A percentile compares a stretch with the other conserved stretches of the same genome.
Conservation (phyloP, 2,329 filamentous ascomycete species). For the Pseudocercospora fijiensis region DNA sequence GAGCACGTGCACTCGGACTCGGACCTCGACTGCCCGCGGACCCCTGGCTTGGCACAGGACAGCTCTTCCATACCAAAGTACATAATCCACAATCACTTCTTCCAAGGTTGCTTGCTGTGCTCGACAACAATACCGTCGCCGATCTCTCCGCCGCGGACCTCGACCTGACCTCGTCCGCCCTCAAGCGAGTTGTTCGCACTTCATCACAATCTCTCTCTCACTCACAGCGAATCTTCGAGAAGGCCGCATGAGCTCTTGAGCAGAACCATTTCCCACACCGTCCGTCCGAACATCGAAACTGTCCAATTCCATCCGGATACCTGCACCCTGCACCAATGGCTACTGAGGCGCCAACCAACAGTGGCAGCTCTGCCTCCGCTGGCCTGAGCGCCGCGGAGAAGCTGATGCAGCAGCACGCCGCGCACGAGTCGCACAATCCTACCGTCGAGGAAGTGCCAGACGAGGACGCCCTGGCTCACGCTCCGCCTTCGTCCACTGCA, state of each 20-base stretch:
- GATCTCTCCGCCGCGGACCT: not conserved
- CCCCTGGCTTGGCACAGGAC: not conserved
- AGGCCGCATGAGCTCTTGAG: conserved; percentile 18
- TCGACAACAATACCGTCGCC: not conserved
- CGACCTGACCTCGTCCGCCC: not conserved
- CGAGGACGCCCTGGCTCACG: conserved; percentile 67
- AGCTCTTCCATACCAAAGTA: not conserved
- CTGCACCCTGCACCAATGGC: conserved; percentile 32
- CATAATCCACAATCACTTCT: not conserved
- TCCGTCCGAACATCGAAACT: conserved; percentile 20
- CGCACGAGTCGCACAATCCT: conserved; percentile 54
- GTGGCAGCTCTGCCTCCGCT: conserved; percentile 26
- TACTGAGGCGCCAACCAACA: conserved; percentile 26
- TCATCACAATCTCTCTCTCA: not conserved
- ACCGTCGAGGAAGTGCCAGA: conserved; percentile 80
- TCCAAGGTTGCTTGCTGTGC: not conserved
- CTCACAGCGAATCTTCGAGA: conserved; percentile 15
- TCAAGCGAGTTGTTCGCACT: not conserved
- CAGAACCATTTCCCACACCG: conserved; percentile 6
- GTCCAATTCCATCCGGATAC: conserved; percentile 21
- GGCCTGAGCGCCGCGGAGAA: conserved; percentile 52
- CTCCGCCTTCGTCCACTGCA: conserved; percentile 49
- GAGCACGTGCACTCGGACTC: no score
- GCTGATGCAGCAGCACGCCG: conserved; percentile 55
- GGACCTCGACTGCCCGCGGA: no score